Conservation (phyloP, 1,139 yeast species). For the Diutina pseudorugosa region DNA sequence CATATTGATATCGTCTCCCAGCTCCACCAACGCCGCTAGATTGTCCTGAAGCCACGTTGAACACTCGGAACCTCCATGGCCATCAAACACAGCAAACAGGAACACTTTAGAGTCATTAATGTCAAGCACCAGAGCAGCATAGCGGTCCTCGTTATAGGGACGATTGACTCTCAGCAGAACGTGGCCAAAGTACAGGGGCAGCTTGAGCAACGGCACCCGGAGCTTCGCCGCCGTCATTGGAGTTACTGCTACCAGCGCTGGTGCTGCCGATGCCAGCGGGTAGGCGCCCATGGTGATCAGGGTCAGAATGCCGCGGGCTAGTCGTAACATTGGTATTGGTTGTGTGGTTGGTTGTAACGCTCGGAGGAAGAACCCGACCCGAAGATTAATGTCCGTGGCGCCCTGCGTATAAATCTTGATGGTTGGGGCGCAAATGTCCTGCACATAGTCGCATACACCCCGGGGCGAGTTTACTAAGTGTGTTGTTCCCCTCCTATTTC, state of each 20-base stretch:
- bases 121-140: constrained; percentile 45
- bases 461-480: too few species aligned
- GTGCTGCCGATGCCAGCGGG: neutral
- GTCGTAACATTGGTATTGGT: neutral
- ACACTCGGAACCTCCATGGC: constrained; percentile 85
- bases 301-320: neutral
- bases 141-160: constrained; percentile 69
- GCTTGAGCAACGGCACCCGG: constrained; percentile 45
- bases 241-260: neutral
- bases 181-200: constrained; percentile 77
- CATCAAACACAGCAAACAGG: constrained; percentile 74
- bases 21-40: constrained; percentile 47
- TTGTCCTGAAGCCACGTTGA: constrained; percentile 43
- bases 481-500: neutral
- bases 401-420: neutral
- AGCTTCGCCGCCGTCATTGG: constrained; percentile 9
- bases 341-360: neutral
- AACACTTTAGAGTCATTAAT: constrained; percentile 23
- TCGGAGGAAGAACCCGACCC: neutral
- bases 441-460: neutral
- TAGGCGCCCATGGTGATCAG: constrained; percentile 4
- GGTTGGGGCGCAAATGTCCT: too few species aligned
- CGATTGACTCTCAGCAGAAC: constrained; percentile 66
- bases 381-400: neutral
- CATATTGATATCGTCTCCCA: constrained; percentile 11